Base-by-base conservation (phyloP, 768 basidiomycete species). In the Trametes elegans region DNA sequence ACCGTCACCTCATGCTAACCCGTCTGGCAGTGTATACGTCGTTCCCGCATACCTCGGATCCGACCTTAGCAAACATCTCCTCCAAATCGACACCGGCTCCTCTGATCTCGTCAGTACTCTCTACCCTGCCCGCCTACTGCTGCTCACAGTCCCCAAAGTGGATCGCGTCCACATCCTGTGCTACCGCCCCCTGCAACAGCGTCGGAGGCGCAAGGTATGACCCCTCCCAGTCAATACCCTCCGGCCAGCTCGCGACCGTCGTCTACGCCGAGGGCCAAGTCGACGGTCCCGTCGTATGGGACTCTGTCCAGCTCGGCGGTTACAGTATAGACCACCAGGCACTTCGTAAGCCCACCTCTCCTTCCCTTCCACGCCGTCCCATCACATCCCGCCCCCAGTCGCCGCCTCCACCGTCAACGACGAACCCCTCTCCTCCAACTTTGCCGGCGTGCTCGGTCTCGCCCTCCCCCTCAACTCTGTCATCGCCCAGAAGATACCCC, bases 31-130 rank as follows among this genome's bases (percentile, higher is more conserved):
- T 24, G 76, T 80, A 5, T 90, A 91, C 65, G 83, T 83, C 2
- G 68, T 88, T n/a, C 74, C 82, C 3, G 71, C 87, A 5, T 68
- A 64, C 18, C 72, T 89, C 21, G 88, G 89, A 10, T 49, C 67
- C 7, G 69, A 65, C 8, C 64, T 64, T 28, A 40, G 24, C 19
- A 78, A 86, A 51, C 76, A 75, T 21, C 69, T 87, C 6, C 70
- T 91, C 2, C 88, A 90, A 64, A 78, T 92, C 32, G 90, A 93
- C 62, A 89, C 87, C 0, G 90, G 90, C 26, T 91, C 90, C 0
- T 88, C 88, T 0, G 90, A 93, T 71, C 74, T 90, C 23, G 88
- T 90, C 54, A 62, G 81, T 73, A 8, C 34, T 56, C 27, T 44
- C 24, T 46, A n/a, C 48, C 5, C 26, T 19, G 29, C 38, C 18